phyloP scores from a whole-genome alignment of 768 basidiomycete genomes.

The Suillus fuscotomentosus region DNA sequence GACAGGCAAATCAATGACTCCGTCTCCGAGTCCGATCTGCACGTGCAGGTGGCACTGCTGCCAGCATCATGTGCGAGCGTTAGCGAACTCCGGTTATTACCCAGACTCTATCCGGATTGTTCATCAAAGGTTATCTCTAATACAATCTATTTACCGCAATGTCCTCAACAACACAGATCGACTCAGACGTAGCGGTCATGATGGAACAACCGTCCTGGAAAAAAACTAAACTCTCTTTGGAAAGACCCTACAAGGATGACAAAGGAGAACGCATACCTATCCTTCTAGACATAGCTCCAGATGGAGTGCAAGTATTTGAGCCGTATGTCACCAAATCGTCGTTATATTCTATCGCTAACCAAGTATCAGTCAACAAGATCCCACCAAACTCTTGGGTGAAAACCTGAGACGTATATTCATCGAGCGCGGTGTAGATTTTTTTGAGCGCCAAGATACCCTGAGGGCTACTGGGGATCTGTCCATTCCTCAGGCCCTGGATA shows the following conservation, averaged over 20 bases:
- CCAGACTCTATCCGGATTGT: background rate
- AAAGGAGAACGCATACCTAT: slow-evolving; percentile 58
- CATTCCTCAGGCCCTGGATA: slow-evolving; percentile 27
- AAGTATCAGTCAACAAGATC: slow-evolving; percentile 48
- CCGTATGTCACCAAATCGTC: slow-evolving; percentile 46
- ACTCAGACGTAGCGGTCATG: background rate
- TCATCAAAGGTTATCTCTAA: background rate
- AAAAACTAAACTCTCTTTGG: slow-evolving; percentile 64
- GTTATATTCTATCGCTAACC: slow-evolving; percentile 16
- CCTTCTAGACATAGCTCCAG: slow-evolving; percentile 66
- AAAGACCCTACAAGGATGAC: slow-evolving; percentile 82
- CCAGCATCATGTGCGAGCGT: background rate
- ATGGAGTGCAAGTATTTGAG: slow-evolving; percentile 70
- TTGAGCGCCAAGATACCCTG: slow-evolving; percentile 47
- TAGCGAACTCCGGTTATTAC: background rate
- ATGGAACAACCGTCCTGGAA: slow-evolving; percentile 49
- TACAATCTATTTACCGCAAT: background rate
- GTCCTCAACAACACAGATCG: background rate
- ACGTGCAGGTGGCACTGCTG: slow-evolving; percentile 19
- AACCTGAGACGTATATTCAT: slow-evolving; percentile 67
- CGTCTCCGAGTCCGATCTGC: slow-evolving; percentile 18
- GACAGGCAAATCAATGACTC: slow-evolving; percentile 7
- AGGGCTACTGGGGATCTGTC: slow-evolving; percentile 16
- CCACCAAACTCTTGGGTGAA: slow-evolving; percentile 58
- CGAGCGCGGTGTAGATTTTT: slow-evolving; percentile 77